A percentile compares a stretch with the other conserved stretches of the same genome.
phyloP scores from a whole-genome alignment of 768 basidiomycete species.

The Cubamyces lactineus region DNA sequence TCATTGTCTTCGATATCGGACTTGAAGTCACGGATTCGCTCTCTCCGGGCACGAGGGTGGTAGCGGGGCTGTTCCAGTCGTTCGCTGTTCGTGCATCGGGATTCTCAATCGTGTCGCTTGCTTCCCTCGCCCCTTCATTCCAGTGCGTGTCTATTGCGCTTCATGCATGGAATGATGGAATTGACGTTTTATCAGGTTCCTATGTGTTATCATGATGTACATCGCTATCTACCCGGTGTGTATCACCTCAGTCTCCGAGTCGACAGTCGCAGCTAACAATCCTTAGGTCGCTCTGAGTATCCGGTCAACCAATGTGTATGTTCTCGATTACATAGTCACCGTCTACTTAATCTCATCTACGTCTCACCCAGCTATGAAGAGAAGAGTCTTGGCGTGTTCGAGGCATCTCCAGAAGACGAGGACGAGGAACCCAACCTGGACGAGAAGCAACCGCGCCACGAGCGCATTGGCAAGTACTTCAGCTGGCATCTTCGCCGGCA shows the following conservation, averaged over 20 bases:
- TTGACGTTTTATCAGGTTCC: slow-evolving; percentile 41
- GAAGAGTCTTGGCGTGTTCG: slow-evolving; percentile 68
- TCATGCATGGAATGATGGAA: not conserved
- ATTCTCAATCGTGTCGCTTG: slow-evolving; percentile 50
- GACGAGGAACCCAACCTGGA: slow-evolving; percentile 51
- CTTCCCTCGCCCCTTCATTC: slow-evolving; percentile 65
- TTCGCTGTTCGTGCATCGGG: slow-evolving; percentile 57
- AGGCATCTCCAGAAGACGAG: slow-evolving; percentile 52
- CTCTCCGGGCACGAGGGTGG: slow-evolving; percentile 41
- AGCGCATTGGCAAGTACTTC: slow-evolving; percentile 48
- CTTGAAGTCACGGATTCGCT: slow-evolving; percentile 26
- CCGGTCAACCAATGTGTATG: slow-evolving; percentile 66
- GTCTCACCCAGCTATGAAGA: slow-evolving; percentile 61
- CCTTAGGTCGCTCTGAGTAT: slow-evolving; percentile 60
- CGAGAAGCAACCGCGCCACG: slow-evolving; percentile 40
- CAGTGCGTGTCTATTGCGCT: slow-evolving; percentile 48
- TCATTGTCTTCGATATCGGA: slow-evolving; percentile 55
- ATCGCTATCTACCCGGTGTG: slow-evolving; percentile 49
- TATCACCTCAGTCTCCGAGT: not conserved
- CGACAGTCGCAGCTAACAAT: not conserved
- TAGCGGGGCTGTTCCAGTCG: slow-evolving; percentile 57
- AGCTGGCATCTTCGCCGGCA: slow-evolving; percentile 69
- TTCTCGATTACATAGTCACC: not conserved
- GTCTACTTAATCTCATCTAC: not conserved
- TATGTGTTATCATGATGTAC: slow-evolving; percentile 83